Percentiles rank a stretch among this genome's conserved stretches.
phyloP scores from a whole-genome alignment of 73 alveolate genomes.

The Tetrahymena borealis region DNA sequence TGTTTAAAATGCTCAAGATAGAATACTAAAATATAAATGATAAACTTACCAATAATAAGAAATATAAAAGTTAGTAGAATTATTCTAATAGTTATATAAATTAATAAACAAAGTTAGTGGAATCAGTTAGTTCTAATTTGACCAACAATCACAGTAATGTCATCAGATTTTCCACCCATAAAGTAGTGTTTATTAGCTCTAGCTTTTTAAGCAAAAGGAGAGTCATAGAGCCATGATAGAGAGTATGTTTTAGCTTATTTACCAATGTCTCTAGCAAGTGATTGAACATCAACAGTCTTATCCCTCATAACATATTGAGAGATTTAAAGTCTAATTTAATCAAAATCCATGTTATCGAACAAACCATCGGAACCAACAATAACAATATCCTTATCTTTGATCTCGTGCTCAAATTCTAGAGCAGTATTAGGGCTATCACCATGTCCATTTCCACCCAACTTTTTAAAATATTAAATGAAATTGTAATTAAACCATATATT shows the following conservation, averaged over 20 bases:
- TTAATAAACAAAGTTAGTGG: too few relatives aligned
- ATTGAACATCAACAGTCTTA: constrained; percentile 46
- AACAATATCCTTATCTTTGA: constrained; percentile 53
- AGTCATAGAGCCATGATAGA: constrained; percentile 22
- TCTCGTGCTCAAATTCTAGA: constrained; percentile 43
- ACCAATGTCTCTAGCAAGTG: constrained; percentile 58
- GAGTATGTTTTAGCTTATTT: constrained; percentile 53
- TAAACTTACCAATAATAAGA: too few relatives aligned
- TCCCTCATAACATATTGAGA: constrained; percentile 13
- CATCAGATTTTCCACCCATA: constrained; percentile 71
- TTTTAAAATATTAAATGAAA: neutral
- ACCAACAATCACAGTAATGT: constrained; percentile 65
- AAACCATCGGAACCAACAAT: constrained; percentile 74
- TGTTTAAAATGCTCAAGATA: too few relatives aligned
- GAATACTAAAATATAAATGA: too few relatives aligned
- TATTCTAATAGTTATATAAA: too few relatives aligned
- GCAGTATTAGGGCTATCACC: constrained; percentile 11
- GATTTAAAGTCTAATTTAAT: constrained; percentile 11
- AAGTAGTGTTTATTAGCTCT: constrained; percentile 27
- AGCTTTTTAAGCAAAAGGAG: constrained; percentile 78
- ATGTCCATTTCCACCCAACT: constrained; percentile 32
- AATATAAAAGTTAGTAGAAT: too few relatives aligned
- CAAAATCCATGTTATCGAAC: constrained; percentile 65
- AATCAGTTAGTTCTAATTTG: neutral
- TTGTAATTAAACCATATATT: neutral